Percentiles rank a stretch among this genome's conserved stretches.
phyloP scores from a whole-genome alignment of 495 filamentous ascomycete genomes.

The Penicillium angulare region DNA sequence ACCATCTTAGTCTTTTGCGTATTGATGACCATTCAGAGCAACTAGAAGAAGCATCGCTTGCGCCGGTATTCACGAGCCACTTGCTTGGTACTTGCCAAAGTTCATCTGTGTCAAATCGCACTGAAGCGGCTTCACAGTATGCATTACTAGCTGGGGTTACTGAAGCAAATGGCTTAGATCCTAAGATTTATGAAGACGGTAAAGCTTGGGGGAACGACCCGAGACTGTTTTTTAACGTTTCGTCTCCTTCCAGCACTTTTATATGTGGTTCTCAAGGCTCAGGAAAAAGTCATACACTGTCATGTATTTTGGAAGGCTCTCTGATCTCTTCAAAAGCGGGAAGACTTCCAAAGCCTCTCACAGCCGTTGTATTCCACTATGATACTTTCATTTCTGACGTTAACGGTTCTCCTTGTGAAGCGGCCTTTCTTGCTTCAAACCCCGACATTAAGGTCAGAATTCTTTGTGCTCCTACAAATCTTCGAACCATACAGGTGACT shows the following conservation, averaged over 20 bases:
- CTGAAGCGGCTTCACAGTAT: constrained; percentile 6
- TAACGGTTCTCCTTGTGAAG: constrained; percentile 63
- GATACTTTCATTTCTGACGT: constrained; percentile 56
- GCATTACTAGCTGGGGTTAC: constrained; percentile 12
- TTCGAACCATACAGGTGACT: constrained; percentile 44
- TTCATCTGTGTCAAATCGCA: not conserved
- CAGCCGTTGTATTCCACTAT: constrained; percentile 69
- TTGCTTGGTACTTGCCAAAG: not conserved
- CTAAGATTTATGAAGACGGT: not conserved
- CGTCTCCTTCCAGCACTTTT: constrained; percentile 66
- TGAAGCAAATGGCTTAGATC: not conserved
- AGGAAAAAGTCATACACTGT: constrained; percentile 73
- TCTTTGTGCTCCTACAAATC: constrained; percentile 62
- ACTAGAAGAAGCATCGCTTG: not conserved
- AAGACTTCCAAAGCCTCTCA: constrained; percentile 48
- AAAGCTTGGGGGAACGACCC: constrained; percentile 32
- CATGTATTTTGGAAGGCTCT: constrained; percentile 67
- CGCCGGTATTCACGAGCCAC: constrained; percentile 5
- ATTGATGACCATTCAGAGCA: not conserved
- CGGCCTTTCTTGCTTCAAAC: constrained; percentile 60
- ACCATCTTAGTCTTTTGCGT: constrained; percentile 8
- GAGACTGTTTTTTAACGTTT: constrained; percentile 63
- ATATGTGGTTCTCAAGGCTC: constrained; percentile 77
- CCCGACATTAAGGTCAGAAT: constrained; percentile 56
- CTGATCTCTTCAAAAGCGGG: constrained; percentile 44